Base-by-base conservation (phyloP, 179 eudicot species). In the Beta macrorhiza region DNA sequence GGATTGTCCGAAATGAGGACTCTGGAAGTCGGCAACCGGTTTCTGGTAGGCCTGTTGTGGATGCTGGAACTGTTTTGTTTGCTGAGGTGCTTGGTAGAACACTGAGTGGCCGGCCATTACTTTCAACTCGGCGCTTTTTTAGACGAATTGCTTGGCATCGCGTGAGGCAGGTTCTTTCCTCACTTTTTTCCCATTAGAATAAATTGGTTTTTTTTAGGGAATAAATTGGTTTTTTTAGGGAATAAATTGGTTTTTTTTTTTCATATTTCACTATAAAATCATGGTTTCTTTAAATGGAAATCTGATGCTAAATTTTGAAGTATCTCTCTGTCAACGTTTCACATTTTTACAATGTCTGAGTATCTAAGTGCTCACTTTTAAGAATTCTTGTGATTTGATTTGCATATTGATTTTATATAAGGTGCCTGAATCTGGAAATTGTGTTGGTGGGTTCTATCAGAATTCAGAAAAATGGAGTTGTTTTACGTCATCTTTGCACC, bases 151-250 rank as follows among this genome's bases (percentile, higher is more conserved):
- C 98, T 59, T 95, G 99, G 98, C 97, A 92, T 85, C 97, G 99
- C 86, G 98, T 95, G 95, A 95, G 99, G 98, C 99, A 95, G 98
- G 99, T 95, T 88, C 90, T 92, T 90, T 88, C 88, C 97, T 92
- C 82, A 78, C 90, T 87, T 85, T 74, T 71, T 75, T 63, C 37
- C 56, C 5, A 19, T 25, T 57, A 9, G 20, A 6, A 15, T n/a
- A 51, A 4, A 53, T 29, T 29, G 1, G 44, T 57, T 12, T 25
- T 58, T 25, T 25, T 25, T 25, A 25, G 25, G 25, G 0, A 25
- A 25, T 25, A 25, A 25, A 25, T 25, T 25, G 25, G 25, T 25
- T 25, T 25, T 25, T 25, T 25, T 25, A 25, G 25, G 25, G 25
- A 25, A 25, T 25, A 25, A 25, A 25, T 25, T 25, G 25, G 0